These are phyloP conservation scores for Daldinia concentrica DNA, from an alignment of 495 filamentous ascomycete species.

Conservation along the genomic window DNA sequence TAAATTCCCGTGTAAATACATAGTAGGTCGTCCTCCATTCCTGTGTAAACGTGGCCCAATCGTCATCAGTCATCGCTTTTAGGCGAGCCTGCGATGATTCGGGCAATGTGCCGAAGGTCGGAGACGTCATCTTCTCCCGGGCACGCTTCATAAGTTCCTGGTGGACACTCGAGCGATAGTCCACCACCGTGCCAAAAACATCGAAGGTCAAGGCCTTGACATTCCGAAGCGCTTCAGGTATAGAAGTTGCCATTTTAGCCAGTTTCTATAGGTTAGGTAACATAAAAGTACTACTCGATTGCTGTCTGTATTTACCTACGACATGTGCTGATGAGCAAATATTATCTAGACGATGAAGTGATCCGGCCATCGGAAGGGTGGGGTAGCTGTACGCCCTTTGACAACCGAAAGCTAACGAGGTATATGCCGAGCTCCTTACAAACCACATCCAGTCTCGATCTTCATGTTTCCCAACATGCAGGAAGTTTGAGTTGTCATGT, in stretches of 20 bases:
- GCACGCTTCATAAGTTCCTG: slow-evolving; percentile 62
- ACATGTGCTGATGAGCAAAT: not conserved
- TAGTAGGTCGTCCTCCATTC: slow-evolving; percentile 74
- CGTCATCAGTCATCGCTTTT: slow-evolving; percentile 58
- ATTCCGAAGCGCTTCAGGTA: slow-evolving; percentile 30
- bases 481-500: not conserved
- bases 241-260: slow-evolving; percentile 18
- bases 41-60: slow-evolving; percentile 70
- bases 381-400: slow-evolving; percentile 14
- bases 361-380: slow-evolving; percentile 29
- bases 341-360: slow-evolving; percentile 10
- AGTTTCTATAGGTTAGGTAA: not conserved
- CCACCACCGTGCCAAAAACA: slow-evolving; percentile 80
- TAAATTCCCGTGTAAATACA: slow-evolving; percentile 64
- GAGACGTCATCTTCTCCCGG: slow-evolving; percentile 49
- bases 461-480: slow-evolving; percentile 1
- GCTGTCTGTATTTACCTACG: not conserved
- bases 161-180: slow-evolving; percentile 72
- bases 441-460: not conserved
- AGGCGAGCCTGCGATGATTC: slow-evolving; percentile 58
- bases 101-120: slow-evolving; percentile 51
- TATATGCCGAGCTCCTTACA: slow-evolving; percentile 14
- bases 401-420: slow-evolving; percentile 13
- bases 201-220: slow-evolving; percentile 64
- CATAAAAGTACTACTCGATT: too few relatives aligned